Evolutionary conservation across 148 eudicot species (phyloP), one percentile per base, ranked within the genome.

Genomic region (Vaccinium macrocarpon): DNA sequence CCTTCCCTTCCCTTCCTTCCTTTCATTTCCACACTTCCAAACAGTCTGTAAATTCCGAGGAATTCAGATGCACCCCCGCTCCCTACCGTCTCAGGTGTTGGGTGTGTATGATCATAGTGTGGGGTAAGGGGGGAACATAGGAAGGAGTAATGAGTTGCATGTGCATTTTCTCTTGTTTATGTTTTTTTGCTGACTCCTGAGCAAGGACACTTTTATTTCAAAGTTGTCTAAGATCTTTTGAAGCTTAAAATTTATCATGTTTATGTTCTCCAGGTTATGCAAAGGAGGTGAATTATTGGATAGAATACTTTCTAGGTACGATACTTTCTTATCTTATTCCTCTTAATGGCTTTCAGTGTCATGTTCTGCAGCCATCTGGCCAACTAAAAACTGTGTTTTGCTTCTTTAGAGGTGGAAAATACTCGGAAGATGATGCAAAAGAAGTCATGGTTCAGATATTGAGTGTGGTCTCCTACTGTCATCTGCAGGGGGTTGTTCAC

Each of bases 401-500:
- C 80, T 29, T 87, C 25, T 84, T 81, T 80, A 96, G 99, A 92
- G 99, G 98, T 86, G 99, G 99, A 70, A 96, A 93, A 86, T 96
- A 90, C 88, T 88, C 95, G 0, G 99, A 96, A 92, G 99, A 94
- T 83, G 99, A 96, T 80, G 99, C 99, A 42, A 96, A 93, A 79
- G 88, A 84, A 82, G 93, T 96, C 83, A 89, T 96, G 97, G 91
- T 94, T 83, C 99, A 96, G 85, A 93, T 96, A 88, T 88, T 96
- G 84, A 94, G 94, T 78, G 95, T 94, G 59, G 92, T 88, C 57
- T 91, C 99, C 49, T 96, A 92, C 84, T 96, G 98, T 88, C 99
- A 96, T 91, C 93, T 94, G 82, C 99, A 96, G 89, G 99, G 99
- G 29, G 97, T 96, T 38, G 99, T 96, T 89, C 99, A 96, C 85